Evolutionary conservation across 805 yeast genomes (phyloP).

Genomic region (Cyberlindnera xishuangbannaensis): DNA sequence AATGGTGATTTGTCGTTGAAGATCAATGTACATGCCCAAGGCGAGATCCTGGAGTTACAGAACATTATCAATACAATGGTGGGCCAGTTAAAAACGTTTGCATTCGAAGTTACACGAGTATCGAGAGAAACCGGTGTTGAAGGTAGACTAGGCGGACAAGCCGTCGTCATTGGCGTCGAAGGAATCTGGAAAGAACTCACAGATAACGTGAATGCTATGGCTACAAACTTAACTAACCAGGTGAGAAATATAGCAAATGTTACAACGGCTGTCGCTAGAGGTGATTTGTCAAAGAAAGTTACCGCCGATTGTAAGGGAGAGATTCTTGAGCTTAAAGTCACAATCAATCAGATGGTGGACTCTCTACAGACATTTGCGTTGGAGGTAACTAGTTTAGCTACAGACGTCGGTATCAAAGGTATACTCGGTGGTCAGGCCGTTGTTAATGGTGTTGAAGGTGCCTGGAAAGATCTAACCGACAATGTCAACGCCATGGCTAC

Average conservation of each 20-base stretch:
- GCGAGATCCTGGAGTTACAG: slow-evolving; percentile 79
- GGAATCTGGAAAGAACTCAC: slow-evolving; percentile 90
- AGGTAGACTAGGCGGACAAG: slow-evolving; percentile 87
- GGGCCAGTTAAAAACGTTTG: slow-evolving; percentile 80
- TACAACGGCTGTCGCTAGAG: slow-evolving; percentile 85
- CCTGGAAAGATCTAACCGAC: slow-evolving; percentile 88
- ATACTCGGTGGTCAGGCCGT: slow-evolving; percentile 89
- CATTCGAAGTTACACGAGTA: slow-evolving; percentile 81
- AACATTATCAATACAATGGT: slow-evolving; percentile 89
- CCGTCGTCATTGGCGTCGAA: slow-evolving; percentile 83
- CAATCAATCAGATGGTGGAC: slow-evolving; percentile 92
- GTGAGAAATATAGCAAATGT: slow-evolving; percentile 87
- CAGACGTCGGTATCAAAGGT: slow-evolving; percentile 91
- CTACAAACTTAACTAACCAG: slow-evolving; percentile 82
- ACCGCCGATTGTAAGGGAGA: slow-evolving; percentile 91
- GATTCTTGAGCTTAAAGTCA: slow-evolving; percentile 74
- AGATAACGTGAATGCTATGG: slow-evolving; percentile 89
- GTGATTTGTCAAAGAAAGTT: slow-evolving; percentile 78
- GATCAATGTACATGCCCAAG: slow-evolving; percentile 87
- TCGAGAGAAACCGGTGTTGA: slow-evolving; percentile 91
- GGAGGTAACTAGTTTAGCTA: slow-evolving; percentile 85
- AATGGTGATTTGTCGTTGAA: slow-evolving; percentile 78
- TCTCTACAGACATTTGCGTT: slow-evolving; percentile 81
- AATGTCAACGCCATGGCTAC: slow-evolving; percentile 93
- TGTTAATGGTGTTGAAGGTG: slow-evolving; percentile 83